Evolutionary conservation across 2,329 filamentous ascomycete genomes (phyloP), one percentile per base, ranked within the genome.

Genomic region (Neoarthrinium moseri): DNA sequence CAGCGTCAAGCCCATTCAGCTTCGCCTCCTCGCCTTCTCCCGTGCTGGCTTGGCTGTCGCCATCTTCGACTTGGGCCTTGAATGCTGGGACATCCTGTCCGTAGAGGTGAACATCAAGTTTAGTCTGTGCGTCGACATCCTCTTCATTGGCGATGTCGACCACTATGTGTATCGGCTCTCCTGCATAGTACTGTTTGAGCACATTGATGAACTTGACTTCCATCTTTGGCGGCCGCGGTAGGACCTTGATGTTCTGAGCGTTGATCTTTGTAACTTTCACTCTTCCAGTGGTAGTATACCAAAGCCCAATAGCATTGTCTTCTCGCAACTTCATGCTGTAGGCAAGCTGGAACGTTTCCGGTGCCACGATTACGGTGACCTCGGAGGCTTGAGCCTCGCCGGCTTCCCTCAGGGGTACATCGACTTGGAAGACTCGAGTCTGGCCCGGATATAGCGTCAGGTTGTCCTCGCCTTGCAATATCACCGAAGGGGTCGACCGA

Each of bases 141-240:
- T 99, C 20, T 39, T 84, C 84, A 55, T 99, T 99, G 46, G 83
- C 59, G 3, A 96, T 70, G 34, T 86, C 80, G 30, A 97, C 73
- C 0, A 77, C 69, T 18, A 97, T 64, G 6, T 72, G 71, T 22
- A 96, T 80, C 0, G 72, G 65, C 68, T 99, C 94, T 56, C 95
- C 87, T 2, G 87, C 88, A 61, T 96, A 97, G 64, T 92, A 95
- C 45, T 91, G 84, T 11, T 81, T 76, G 46, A 77, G 72, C 6
- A 85, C 66, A 32, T 81, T 77, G 2, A 80, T 72, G 8, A 89
- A 69, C 21, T 72, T 77, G 36, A 99, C 81, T 55, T 89, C 84
- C 71, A 99, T 83, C 66, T 96, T 97, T 1, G 94, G 94, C 22
- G 92, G 94, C 53, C 95, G 88, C 2, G 94, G 92, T 44, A 91